Conservation (phyloP, 352 stramenopile species). For the Phytophthora pluvialis region DNA sequence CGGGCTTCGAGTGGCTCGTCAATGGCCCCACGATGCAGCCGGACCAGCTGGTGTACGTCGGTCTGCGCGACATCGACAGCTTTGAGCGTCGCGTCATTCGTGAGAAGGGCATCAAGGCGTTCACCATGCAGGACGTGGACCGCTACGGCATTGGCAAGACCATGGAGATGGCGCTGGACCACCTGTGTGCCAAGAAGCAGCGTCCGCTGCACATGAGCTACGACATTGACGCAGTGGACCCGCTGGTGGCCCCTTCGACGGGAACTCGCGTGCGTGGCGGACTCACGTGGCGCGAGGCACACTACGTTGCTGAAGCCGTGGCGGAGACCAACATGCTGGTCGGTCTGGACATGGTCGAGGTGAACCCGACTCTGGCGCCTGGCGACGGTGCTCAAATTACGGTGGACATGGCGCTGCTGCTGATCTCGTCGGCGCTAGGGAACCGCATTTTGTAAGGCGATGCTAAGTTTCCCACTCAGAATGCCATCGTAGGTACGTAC, state of each 20-base stretch:
- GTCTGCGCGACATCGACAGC: slow-evolving; percentile 94
- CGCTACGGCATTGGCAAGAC: slow-evolving; percentile 95
- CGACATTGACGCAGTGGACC: slow-evolving; percentile 98
- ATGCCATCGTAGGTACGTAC: slow-evolving; percentile 1
- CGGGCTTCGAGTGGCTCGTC: slow-evolving; percentile 95
- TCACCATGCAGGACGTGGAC: slow-evolving; percentile 98
- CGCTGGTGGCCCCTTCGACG: slow-evolving; percentile 94
- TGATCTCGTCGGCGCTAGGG: slow-evolving; percentile 93
- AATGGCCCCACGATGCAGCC: slow-evolving; percentile 77
- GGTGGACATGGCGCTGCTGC: slow-evolving; percentile 92
- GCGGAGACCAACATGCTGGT: slow-evolving; percentile 90
- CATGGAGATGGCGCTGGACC: slow-evolving; percentile 97
- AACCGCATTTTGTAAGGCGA: slow-evolving; percentile 89
- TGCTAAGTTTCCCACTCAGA: background rate
- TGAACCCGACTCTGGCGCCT: slow-evolving; percentile 93
- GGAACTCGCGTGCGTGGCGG: slow-evolving; percentile 95
- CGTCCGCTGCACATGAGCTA: slow-evolving; percentile 97
- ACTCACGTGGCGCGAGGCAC: slow-evolving; percentile 96
- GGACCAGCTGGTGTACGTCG: slow-evolving; percentile 96
- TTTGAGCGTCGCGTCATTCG: slow-evolving; percentile 92
- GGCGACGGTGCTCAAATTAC: slow-evolving; percentile 90
- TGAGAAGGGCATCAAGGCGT: slow-evolving; percentile 94
- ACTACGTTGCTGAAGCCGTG: slow-evolving; percentile 95
- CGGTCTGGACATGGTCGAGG: slow-evolving; percentile 96
- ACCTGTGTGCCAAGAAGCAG: slow-evolving; percentile 89